A percentile compares a stretch with the other conserved stretches of the same genome.
These are phyloP conservation scores for Poteriospumella lacustris DNA, from an alignment of 108 stramenopile species.

Conservation along the genomic window DNA sequence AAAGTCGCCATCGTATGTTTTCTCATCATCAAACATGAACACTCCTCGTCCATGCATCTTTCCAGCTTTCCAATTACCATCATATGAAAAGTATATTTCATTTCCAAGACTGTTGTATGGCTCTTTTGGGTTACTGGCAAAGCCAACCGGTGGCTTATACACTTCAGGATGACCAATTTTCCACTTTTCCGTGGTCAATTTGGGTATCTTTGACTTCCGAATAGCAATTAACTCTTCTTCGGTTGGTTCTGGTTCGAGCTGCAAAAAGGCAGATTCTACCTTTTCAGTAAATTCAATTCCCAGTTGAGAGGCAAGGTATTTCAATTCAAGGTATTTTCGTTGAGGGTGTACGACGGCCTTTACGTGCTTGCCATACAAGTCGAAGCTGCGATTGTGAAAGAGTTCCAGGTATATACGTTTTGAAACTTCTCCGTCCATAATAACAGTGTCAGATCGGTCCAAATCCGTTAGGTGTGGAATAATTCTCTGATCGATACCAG, in stretches of 20 bases:
- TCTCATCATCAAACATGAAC: slow-evolving; percentile 36
- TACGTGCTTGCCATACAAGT: neutral
- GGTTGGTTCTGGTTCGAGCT: neutral
- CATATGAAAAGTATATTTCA: slow-evolving; percentile 35
- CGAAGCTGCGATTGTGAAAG: neutral
- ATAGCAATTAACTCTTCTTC: neutral
- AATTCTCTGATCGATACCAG: neutral
- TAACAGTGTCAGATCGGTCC: neutral
- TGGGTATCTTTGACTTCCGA: too few species aligned
- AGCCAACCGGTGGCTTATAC: slow-evolving; percentile 1
- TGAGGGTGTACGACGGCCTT: neutral
- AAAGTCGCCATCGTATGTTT: slow-evolving; percentile 24
- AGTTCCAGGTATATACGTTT: neutral
- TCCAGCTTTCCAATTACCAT: slow-evolving; percentile 36
- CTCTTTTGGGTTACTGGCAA: neutral
- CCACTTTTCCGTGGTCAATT: slow-evolving; percentile 15
- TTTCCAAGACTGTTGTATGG: slow-evolving; percentile 33
- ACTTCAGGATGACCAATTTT: neutral
- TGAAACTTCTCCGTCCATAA: slow-evolving; percentile 2
- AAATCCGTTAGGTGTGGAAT: neutral
- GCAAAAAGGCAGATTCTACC: neutral
- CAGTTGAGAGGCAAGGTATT: neutral
- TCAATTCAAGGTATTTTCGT: neutral
- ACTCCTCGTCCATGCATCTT: slow-evolving; percentile 28
- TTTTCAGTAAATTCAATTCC: neutral